These are phyloP conservation scores for Phialophora tarda DNA, from an alignment of 2,329 filamentous ascomycete genomes.

Conservation along the genomic window DNA sequence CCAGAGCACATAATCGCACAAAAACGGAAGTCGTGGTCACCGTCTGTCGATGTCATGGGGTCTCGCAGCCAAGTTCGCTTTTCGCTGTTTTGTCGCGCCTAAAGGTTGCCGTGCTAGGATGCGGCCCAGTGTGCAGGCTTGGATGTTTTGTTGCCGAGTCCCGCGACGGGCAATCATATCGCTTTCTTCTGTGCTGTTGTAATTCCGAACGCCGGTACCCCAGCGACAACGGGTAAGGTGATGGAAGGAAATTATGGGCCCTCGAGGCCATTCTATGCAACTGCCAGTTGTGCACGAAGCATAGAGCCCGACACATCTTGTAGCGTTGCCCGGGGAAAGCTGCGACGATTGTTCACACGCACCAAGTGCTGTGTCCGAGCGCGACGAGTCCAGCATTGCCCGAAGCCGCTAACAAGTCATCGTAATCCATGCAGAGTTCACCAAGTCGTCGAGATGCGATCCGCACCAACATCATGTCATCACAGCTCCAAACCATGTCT, in stretches of 20 bases:
- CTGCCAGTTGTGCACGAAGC: slow-evolving; percentile 19
- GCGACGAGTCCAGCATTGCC: not conserved
- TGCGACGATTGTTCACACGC: not conserved
- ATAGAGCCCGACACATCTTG: slow-evolving; percentile 11
- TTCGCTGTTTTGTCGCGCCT: slow-evolving; percentile 20
- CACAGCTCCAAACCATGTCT: slow-evolving; percentile 12
- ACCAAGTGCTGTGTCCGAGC: too few species aligned
- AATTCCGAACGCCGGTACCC: slow-evolving; percentile 10
- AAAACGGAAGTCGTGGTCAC: slow-evolving; percentile 20
- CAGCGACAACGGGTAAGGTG: slow-evolving; percentile 6
- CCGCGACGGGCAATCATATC: slow-evolving; percentile 2
- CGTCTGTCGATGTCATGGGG: not conserved
- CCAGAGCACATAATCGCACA: slow-evolving; percentile 5
- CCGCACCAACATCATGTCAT: slow-evolving; percentile 24
- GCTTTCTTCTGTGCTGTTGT: not conserved
- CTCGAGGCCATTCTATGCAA: not conserved
- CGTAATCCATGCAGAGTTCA: slow-evolving; percentile 25
- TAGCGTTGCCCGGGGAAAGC: not conserved
- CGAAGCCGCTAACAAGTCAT: slow-evolving; percentile 12
- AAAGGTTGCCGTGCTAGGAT: slow-evolving; percentile 12
- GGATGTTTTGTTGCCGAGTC: slow-evolving; percentile 5
- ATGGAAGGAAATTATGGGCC: slow-evolving; percentile 12
- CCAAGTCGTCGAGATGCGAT: slow-evolving; percentile 10
- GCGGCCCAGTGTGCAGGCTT: not conserved
- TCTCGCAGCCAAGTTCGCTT: not conserved